These are phyloP conservation scores for Trichophyton schoenleinii DNA, from an alignment of 2,329 filamentous ascomycete species.

Conservation along the genomic window DNA sequence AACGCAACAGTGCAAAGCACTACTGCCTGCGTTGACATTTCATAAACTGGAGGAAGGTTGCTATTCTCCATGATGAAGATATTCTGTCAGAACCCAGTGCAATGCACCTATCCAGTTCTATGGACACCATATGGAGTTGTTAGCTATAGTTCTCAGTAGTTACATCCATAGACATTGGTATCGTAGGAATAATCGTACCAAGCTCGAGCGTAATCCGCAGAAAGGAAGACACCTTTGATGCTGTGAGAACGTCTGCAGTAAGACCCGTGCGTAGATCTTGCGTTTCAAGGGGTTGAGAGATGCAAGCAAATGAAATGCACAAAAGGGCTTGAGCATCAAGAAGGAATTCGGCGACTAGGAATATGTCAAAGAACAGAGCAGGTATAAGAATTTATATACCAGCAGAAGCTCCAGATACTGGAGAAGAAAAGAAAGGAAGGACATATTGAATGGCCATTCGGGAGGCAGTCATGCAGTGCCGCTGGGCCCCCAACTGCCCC, in stretches of 20 bases:
- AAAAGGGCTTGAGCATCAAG: background rate
- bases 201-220: background rate
- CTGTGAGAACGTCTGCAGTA: background rate
- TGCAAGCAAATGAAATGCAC: background rate
- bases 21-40: slow-evolving; percentile 23
- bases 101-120: background rate
- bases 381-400: background rate
- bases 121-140: background rate
- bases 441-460: background rate
- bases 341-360: background rate
- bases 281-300: background rate
- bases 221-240: background rate
- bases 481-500: background rate
- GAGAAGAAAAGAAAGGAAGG: background rate
- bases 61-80: background rate
- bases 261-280: background rate
- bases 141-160: background rate
- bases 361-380: background rate
- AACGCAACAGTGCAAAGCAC: slow-evolving; percentile 39
- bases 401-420: background rate
- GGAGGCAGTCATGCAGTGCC: background rate
- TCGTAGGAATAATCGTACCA: background rate
- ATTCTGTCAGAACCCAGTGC: background rate
- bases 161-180: background rate
- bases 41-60: slow-evolving; percentile 2